Evolutionary conservation across 257 asterid species (phyloP).

Genomic region (Henckelia pumila): DNA sequence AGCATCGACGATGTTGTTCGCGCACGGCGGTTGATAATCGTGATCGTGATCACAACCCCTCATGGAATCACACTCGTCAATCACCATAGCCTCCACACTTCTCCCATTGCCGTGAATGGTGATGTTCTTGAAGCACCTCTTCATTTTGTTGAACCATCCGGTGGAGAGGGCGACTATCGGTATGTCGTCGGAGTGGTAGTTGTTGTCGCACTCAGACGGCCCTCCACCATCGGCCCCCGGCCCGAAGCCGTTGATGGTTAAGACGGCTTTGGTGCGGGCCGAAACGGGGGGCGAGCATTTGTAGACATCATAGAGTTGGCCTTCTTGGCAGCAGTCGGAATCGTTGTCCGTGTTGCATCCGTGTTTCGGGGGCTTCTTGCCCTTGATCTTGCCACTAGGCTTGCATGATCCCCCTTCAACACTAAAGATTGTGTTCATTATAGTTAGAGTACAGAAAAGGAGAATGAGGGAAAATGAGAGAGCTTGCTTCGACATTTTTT

Average conservation of each 20-base stretch:
- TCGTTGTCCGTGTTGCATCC: slow-evolving; percentile 30
- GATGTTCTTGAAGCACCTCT: slow-evolving; percentile 33
- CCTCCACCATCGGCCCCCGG: slow-evolving; percentile 1
- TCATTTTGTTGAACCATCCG: slow-evolving; percentile 39
- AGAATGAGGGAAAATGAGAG: neutral
- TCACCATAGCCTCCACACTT: slow-evolving; percentile 47
- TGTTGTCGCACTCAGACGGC: too few species aligned
- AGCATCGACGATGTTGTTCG: slow-evolving; percentile 41
- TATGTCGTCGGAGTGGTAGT: too few species aligned
- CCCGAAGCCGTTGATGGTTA: slow-evolving; percentile 38
- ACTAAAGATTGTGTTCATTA: neutral
- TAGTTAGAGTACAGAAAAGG: neutral
- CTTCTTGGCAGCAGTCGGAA: slow-evolving; percentile 35
- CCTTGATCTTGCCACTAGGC: slow-evolving; percentile 36
- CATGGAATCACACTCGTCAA: slow-evolving; percentile 51
- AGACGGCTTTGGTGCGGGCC: slow-evolving; percentile 32
- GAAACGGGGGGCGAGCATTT: slow-evolving; percentile 40
- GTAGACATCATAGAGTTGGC: slow-evolving; percentile 32
- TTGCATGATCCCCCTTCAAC: slow-evolving; percentile 24
- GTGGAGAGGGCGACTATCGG: slow-evolving; percentile 45
- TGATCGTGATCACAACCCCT: slow-evolving; percentile 47
- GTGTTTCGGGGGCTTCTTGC: slow-evolving; percentile 25
- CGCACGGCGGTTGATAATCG: slow-evolving; percentile 46
- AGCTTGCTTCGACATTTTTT: slow-evolving; percentile 8
- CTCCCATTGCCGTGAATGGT: slow-evolving; percentile 35